Base-by-base conservation (phyloP, 1,284 basidiomycete genomes). In the Ceratobasidium sp. region DNA sequence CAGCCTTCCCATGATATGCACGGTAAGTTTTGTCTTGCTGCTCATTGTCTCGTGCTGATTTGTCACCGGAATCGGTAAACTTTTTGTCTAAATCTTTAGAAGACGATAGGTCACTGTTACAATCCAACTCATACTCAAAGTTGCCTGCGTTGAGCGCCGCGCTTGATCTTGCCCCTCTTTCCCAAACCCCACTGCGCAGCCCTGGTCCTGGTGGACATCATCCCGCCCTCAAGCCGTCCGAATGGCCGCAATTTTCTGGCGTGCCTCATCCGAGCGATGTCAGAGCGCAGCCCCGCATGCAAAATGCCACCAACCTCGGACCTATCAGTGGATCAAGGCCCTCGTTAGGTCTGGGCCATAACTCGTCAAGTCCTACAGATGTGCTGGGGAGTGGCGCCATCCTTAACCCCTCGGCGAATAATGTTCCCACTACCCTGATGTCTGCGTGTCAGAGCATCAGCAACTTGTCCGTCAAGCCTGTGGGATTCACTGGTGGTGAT, bases 141-240 rank as follows among this genome's bases (percentile, higher is more conserved):
- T 88, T 96, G 68, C 95, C 95, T 0, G 91, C 93, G n/a, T 92
- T 95, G 11, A 97, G 96, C 25, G 95, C 95, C 34, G 96, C 96
- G 44, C 86, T 98, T 80, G 97, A 98, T 83, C 89, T 98, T 54
- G 97, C 97, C 8, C 93, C 96, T 52, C 88, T 95, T 49, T 92
- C 95, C 3, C 94, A 95, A 82, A 92, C 92, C 19, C 91, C 92
- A 29, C 90, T 92, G 64, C 90, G 92, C 59, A 85, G 86, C 76
- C 88, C 89, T 64, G 90, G 89, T 78, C 84, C 88, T 25, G 83
- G 84, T 61, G 89, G 91, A 76, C 86, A 86, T 40, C 84, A 91
- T 65, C 83, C 86, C 40, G 87, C 89, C 22, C 79, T 83, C 17
- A 90, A 92, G 82, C 88, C 92, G 0, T 95, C 95, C 2, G 96